These are phyloP conservation scores for Lolium multiflorum DNA, from an alignment of 176 grass and related monocot genomes.

Conservation along the genomic window DNA sequence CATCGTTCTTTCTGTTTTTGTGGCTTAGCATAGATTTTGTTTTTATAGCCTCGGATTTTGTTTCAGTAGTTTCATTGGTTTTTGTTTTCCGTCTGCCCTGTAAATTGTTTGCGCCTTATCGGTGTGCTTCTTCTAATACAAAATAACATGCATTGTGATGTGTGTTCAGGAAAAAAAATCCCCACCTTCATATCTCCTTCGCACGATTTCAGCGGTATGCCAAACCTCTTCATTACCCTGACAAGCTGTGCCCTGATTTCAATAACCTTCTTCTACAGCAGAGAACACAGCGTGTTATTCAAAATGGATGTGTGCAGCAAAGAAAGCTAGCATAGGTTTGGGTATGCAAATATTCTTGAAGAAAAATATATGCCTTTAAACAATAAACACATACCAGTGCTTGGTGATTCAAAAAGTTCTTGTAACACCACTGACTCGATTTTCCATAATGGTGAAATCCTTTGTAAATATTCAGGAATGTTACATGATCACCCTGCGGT, in stretches of 20 bases:
- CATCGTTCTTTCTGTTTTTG: neutral
- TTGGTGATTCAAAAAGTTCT: conserved; percentile 93
- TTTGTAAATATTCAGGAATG: conserved; percentile 95
- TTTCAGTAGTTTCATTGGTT: neutral
- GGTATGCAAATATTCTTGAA: conserved; percentile 25
- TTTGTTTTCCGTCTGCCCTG: neutral
- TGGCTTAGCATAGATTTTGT: neutral
- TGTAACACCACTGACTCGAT: conserved; percentile 98
- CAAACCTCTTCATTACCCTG: conserved; percentile 76
- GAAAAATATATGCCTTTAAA: neutral
- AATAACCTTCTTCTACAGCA: conserved; percentile 86
- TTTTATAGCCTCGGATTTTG: neutral
- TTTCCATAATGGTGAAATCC: conserved; percentile 89
- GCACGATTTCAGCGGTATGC: conserved; percentile 82
- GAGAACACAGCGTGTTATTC: conserved; percentile 35
- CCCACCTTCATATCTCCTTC: conserved; percentile 83
- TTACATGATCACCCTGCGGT: conserved; percentile 90
- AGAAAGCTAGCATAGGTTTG: conserved; percentile 20
- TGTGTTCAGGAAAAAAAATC: neutral
- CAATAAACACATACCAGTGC: conserved; percentile 71
- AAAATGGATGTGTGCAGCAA: conserved; percentile 19
- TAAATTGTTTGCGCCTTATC: neutral
- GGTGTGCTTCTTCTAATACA: neutral
- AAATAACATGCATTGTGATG: neutral
- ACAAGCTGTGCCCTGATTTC: conserved; percentile 90